These are phyloP conservation scores for Spathaspora sp. DNA, from an alignment of 1,139 yeast species.

Conservation along the genomic window DNA sequence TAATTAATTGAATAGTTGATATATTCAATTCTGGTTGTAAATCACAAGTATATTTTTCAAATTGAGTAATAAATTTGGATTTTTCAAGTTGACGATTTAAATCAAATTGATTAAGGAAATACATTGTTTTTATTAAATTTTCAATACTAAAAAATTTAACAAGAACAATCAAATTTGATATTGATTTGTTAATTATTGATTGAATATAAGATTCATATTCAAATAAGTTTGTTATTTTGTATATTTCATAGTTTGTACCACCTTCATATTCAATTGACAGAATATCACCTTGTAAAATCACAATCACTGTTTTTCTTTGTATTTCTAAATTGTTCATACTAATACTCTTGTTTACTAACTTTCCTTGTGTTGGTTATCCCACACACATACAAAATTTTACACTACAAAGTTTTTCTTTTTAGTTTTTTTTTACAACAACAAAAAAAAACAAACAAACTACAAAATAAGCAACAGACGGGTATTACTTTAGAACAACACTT, in stretches of 20 bases:
- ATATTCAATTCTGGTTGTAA: background rate
- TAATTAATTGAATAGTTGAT: background rate
- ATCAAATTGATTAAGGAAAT: conserved; percentile 3
- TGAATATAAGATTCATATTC: conserved; percentile 21
- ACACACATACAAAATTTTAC: conserved; percentile 6
- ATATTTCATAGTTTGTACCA: conserved; percentile 18
- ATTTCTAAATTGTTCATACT: background rate
- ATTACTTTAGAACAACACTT: too few species aligned
- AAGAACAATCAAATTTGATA: background rate
- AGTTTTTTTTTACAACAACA: background rate
- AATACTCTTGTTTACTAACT: background rate
- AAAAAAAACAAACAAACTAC: conserved; percentile 1
- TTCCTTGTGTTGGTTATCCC: background rate
- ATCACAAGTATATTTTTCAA: background rate
- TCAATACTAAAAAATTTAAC: background rate
- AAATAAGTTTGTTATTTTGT: conserved; percentile 21
- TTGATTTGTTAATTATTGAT: conserved; percentile 13
- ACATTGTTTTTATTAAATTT: background rate
- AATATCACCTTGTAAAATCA: conserved; percentile 7
- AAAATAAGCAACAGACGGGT: too few species aligned
- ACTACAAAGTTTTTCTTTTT: conserved; percentile 5
- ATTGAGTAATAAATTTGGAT: background rate
- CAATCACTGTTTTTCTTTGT: conserved; percentile 3
- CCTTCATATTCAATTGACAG: conserved; percentile 13
- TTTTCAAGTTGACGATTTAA: background rate